These are phyloP conservation scores for Pseudomassariella vexata DNA, from an alignment of 2,329 filamentous ascomycete genomes.

Conservation along the genomic window DNA sequence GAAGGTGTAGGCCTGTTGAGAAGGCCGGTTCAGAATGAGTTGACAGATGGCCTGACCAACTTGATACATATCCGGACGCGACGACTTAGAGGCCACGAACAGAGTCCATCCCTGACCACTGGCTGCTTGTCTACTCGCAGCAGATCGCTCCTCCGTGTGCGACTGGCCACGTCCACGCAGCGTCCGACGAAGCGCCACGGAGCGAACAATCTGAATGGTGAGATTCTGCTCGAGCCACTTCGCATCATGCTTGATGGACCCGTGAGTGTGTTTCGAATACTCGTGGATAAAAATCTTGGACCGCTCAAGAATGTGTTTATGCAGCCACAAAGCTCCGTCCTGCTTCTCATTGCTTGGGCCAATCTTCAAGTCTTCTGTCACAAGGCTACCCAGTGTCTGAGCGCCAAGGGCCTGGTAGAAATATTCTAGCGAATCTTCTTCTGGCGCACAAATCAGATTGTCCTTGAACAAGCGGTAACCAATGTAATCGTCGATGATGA, in stretches of 20 bases:
- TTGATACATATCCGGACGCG: slow-evolving; percentile 79
- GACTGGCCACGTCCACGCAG: slow-evolving; percentile 64
- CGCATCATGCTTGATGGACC: slow-evolving; percentile 77
- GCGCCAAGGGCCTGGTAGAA: slow-evolving; percentile 83
- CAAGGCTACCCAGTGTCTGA: slow-evolving; percentile 66
- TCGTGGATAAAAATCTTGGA: slow-evolving; percentile 86
- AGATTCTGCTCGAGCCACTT: slow-evolving; percentile 90
- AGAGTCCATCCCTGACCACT: slow-evolving; percentile 51
- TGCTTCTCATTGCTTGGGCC: slow-evolving; percentile 64
- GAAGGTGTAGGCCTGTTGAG: slow-evolving; percentile 82
- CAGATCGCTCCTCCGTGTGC: slow-evolving; percentile 70
- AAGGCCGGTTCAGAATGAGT: slow-evolving; percentile 73
- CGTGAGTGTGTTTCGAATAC: slow-evolving; percentile 60
- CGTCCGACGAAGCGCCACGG: slow-evolving; percentile 71
- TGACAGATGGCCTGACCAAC: slow-evolving; percentile 83
- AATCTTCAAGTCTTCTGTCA: slow-evolving; percentile 72
- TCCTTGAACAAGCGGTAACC: slow-evolving; percentile 86
- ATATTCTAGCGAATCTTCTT: slow-evolving; percentile 78
- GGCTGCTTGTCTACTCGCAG: slow-evolving; percentile 53
- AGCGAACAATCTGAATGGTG: slow-evolving; percentile 69
- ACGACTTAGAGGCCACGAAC: slow-evolving; percentile 62
- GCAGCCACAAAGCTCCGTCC: slow-evolving; percentile 60
- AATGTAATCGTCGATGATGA: slow-evolving; percentile 82
- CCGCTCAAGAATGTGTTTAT: slow-evolving; percentile 79
- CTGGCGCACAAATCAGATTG: slow-evolving; percentile 76